Evolutionary conservation across 495 filamentous ascomycete species (phyloP).

Genomic region (Acidiella bohemica): DNA sequence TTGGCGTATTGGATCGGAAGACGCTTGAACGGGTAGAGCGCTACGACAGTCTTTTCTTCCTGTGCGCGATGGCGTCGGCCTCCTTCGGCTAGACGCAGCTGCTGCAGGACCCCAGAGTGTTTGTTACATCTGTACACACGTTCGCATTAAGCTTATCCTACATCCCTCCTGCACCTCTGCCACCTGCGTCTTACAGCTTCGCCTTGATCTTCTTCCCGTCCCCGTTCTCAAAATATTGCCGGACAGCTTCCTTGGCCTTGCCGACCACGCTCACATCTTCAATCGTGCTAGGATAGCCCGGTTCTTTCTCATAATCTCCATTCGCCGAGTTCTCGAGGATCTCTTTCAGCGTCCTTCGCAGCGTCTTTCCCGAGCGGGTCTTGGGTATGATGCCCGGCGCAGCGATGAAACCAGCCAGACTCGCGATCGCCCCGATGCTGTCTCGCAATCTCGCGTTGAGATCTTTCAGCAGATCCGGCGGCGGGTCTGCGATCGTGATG

Average conservation of each 20-base stretch:
- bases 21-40: too few species aligned
- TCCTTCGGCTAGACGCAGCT: not conserved
- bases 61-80: not conserved
- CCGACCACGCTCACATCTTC: slow-evolving; percentile 46
- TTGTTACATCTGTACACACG: not conserved
- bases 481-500: slow-evolving; percentile 42
- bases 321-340: slow-evolving; percentile 52
- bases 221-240: slow-evolving; percentile 41
- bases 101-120: too few species aligned
- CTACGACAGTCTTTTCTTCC: not conserved
- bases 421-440: slow-evolving; percentile 79
- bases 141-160: not conserved
- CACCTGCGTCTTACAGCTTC: slow-evolving; percentile 9
- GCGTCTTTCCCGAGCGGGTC: slow-evolving; percentile 76
- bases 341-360: slow-evolving; percentile 67
- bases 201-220: slow-evolving; percentile 16
- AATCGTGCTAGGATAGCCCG: slow-evolving; percentile 46
- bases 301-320: slow-evolving; percentile 38
- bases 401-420: slow-evolving; percentile 69
- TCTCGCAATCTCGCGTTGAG: slow-evolving; percentile 42
- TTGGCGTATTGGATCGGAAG: too few species aligned
- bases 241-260: slow-evolving; percentile 40
- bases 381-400: slow-evolving; percentile 85
- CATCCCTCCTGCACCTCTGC: not conserved
- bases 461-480: slow-evolving; percentile 38